Evolutionary conservation across 257 asterid species (phyloP).

Genomic region (Buddleja alternifolia): DNA sequence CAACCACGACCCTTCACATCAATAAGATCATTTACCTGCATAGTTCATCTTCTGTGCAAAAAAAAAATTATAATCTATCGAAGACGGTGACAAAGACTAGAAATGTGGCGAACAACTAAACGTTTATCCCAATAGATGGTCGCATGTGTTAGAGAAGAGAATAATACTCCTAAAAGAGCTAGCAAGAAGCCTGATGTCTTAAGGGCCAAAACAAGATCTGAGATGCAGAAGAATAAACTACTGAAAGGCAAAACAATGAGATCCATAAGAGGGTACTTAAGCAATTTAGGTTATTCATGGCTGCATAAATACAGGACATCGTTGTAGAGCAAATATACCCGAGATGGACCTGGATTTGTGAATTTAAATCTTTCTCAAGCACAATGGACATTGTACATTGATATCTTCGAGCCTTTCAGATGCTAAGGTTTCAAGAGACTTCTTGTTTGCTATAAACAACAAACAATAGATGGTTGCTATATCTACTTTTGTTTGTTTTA

Average conservation of each 20-base stretch:
- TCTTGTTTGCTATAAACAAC: too few relatives aligned
- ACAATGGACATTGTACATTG: not conserved
- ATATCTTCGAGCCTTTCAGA: not conserved
- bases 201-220: not conserved
- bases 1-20: not conserved
- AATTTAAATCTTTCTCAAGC: not conserved
- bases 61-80: not conserved
- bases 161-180: not conserved
- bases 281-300: not conserved
- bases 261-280: not conserved
- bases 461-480: too few relatives aligned
- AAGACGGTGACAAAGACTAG: not conserved
- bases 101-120: not conserved
- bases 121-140: not conserved
- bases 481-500: too few relatives aligned
- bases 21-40: slow-evolving; percentile 2
- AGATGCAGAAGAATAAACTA: slow-evolving; percentile 6
- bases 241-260: not conserved
- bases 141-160: not conserved
- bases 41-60: not conserved
- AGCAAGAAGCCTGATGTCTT: not conserved
- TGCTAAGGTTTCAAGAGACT: not conserved
- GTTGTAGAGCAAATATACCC: not conserved
- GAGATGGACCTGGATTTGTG: not conserved
- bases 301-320: not conserved